phyloP scores from a whole-genome alignment of 2,329 filamentous ascomycete species.

The Alternaria gansuensis region DNA sequence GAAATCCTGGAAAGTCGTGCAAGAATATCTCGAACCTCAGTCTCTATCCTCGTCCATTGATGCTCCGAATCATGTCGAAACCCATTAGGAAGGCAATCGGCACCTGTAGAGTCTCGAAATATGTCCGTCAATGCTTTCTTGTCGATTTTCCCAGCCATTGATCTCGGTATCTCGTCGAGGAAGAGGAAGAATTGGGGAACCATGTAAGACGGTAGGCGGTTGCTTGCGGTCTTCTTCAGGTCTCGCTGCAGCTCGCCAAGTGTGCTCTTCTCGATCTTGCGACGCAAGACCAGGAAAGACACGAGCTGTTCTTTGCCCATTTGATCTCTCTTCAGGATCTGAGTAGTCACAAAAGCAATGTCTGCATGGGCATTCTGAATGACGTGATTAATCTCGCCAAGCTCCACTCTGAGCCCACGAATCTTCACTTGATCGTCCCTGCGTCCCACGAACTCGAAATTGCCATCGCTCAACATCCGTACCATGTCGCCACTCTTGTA shows the following conservation, averaged over 20 bases:
- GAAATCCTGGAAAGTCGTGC: conserved; percentile 66
- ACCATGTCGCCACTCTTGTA: conserved; percentile 53
- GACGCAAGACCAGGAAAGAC: conserved; percentile 40
- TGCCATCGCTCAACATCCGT: conserved; percentile 50
- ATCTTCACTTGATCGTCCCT: conserved; percentile 55
- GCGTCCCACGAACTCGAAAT: conserved; percentile 53
- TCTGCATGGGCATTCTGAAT: conserved; percentile 34
- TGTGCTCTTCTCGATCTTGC: conserved; percentile 13
- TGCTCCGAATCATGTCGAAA: conserved; percentile 18
- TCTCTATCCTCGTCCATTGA: conserved; percentile 64
- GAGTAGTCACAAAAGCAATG: conserved; percentile 40
- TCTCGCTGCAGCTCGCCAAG: conserved; percentile 28
- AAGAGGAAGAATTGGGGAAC: conserved; percentile 50
- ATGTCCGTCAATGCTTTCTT: conserved; percentile 44
- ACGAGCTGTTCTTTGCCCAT: conserved; percentile 49
- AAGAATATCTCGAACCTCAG: conserved; percentile 64
- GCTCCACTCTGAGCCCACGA: conserved; percentile 50
- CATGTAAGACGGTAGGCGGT: conserved; percentile 51
- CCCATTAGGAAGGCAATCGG: conserved; percentile 2
- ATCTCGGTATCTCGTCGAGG: conserved; percentile 48
- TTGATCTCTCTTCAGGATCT: conserved; percentile 42
- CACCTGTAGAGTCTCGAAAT: conserved; percentile 39
- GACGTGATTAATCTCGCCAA: conserved; percentile 51
- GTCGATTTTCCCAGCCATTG: conserved; percentile 54
- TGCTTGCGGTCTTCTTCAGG: conserved; percentile 30